Percentiles rank a stretch among this genome's conserved stretches.
Conservation (phyloP, 2,329 filamentous ascomycete species). For the Aspergillus unguis region DNA sequence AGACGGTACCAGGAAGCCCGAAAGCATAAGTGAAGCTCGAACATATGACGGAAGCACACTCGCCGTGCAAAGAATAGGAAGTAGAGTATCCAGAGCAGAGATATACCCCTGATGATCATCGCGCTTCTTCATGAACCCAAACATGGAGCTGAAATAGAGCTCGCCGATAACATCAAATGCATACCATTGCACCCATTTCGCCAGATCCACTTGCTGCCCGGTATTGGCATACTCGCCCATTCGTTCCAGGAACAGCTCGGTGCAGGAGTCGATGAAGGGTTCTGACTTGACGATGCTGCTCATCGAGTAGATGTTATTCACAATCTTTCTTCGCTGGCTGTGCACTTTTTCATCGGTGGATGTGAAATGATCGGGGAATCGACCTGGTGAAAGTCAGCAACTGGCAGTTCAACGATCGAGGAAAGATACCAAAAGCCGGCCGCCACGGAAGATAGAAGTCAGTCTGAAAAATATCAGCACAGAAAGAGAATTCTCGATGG, state of each 20-base stretch:
- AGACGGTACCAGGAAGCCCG: constrained; percentile 21
- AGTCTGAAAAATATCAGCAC: constrained; percentile 18
- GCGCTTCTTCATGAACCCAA: constrained; percentile 42
- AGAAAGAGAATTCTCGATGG: background rate
- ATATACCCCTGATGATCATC: constrained; percentile 41
- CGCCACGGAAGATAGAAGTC: constrained; percentile 15
- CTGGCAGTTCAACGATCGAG: background rate
- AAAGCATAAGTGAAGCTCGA: constrained; percentile 27
- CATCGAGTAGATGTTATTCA: constrained; percentile 24
- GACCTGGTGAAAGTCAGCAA: constrained; percentile 2
- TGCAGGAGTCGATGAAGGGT: constrained; percentile 24
- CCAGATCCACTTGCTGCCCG: background rate
- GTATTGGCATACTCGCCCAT: constrained; percentile 13
- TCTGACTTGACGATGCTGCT: constrained; percentile 28
- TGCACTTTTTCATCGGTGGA: constrained; percentile 23
- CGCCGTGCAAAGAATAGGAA: constrained; percentile 30
- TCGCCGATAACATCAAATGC: constrained; percentile 46
- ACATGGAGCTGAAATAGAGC: constrained; percentile 40
- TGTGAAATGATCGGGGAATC: constrained; percentile 26
- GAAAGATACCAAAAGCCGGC: constrained; percentile 12
- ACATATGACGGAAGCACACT: constrained; percentile 29
- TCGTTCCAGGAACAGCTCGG: constrained; percentile 18
- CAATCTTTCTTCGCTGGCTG: constrained; percentile 23
- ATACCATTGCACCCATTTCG: constrained; percentile 21
- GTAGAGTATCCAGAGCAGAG: constrained; percentile 33